Base-by-base conservation (phyloP, 345 rosid genomes). In the Garcia nutans region DNA sequence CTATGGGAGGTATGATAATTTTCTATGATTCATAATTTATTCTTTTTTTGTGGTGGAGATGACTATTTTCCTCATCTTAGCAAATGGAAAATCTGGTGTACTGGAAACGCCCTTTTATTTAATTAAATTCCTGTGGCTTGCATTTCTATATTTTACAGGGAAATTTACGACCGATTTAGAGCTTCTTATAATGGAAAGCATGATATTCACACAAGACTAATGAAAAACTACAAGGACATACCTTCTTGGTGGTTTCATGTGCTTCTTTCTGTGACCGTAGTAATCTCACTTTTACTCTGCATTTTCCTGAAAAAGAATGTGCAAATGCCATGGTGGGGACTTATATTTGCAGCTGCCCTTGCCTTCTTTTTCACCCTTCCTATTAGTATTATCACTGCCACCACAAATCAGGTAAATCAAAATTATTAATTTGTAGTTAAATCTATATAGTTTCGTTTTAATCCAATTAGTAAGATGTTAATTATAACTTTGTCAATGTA, bases 261-360 rank as follows among this genome's bases (percentile, higher is more conserved):
- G 55, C 85, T 86, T 60, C 83, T 82, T 15, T 22, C 37, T 13
- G 83, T 69, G 66, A 72, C 86, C 31, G 19, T 86, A 22, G 16
- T 74, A 37, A 49, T 65, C 19, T 76, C 82, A 12, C 85, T 86
- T 50, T 69, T 42, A 10, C 85, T 86, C 20, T 77, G 83, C 78
- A 81, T 82, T 20, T 75, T 82, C 76, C 22, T 77, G 73, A 68
- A 68, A 57, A 71, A 82, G 23, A 82, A 86, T n/a, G 82, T 86
- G 9, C 89, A 84, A 68, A 77, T 86, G 80, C 89, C 87, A 70
- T 86, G 86, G 85, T 84, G 89, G 89, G 87, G 82, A 50, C 81
- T 84, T 22, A 20, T 86, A 52, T 82, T 86, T 66, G 89, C 85
- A 6, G 80, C 84, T 56, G 87, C 65, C 54, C 70, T 86, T 10